Evolutionary conservation across 1,139 yeast genomes (phyloP).

Genomic region (Scheffersomyces quercinus): DNA sequence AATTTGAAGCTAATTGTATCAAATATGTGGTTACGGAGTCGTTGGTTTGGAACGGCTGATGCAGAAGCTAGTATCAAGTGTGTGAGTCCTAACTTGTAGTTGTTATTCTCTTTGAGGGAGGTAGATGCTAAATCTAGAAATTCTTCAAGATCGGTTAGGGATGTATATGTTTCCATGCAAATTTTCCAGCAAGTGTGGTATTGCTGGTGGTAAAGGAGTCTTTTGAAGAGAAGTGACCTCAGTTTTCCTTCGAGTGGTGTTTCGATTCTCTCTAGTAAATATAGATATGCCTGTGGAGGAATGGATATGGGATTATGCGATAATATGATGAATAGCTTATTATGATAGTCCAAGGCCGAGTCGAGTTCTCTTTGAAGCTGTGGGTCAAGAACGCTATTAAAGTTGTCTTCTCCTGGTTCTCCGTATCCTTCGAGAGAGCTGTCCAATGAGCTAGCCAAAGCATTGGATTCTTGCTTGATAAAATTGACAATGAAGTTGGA

Average conservation of each 20-base stretch:
- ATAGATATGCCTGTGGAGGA: constrained; percentile 29
- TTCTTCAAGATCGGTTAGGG: constrained; percentile 41
- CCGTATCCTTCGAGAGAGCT: not conserved
- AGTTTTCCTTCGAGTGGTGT: constrained; percentile 21
- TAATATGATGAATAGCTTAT: constrained; percentile 29
- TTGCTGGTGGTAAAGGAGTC: constrained; percentile 33
- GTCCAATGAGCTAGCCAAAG: constrained; percentile 5
- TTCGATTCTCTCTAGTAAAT: constrained; percentile 19
- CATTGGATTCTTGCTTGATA: constrained; percentile 8
- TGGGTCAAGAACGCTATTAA: constrained; percentile 12
- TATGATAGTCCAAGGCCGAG: constrained; percentile 28
- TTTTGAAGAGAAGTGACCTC: constrained; percentile 22
- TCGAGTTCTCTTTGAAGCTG: constrained; percentile 17
- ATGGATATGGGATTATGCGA: constrained; percentile 35
- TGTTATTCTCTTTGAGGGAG: constrained; percentile 18
- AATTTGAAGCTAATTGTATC: constrained; percentile 23
- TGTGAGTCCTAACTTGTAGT: constrained; percentile 26
- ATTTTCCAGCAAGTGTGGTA: constrained; percentile 34
- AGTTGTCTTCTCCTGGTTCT: not conserved
- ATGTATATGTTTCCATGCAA: constrained; percentile 24
- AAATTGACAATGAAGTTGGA: constrained; percentile 8
- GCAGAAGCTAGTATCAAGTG: constrained; percentile 19
- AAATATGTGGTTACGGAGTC: constrained; percentile 18
- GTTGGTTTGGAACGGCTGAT: constrained; percentile 12
- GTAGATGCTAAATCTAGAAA: constrained; percentile 27